Percentiles rank a stretch among this genome's conserved stretches.
phyloP scores from a whole-genome alignment of 148 eudicot species.

The Bassia scoparia region DNA sequence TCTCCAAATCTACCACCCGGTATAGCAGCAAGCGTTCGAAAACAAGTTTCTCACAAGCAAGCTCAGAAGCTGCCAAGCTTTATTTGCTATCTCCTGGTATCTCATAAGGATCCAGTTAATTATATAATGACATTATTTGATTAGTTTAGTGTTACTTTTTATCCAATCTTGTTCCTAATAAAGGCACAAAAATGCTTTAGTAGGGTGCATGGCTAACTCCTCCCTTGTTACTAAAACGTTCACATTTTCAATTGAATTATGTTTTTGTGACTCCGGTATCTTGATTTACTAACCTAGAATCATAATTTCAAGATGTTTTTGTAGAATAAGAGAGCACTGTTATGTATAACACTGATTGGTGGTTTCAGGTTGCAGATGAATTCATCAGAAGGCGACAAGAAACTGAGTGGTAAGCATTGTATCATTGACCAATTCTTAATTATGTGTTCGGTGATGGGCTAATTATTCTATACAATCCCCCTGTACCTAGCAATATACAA shows the following conservation, averaged over 20 bases:
- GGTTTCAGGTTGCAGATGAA: conserved; percentile 84
- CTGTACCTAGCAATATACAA: too few relatives aligned
- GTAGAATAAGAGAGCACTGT: not conserved
- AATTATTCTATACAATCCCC: too few relatives aligned
- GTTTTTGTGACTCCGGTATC: not conserved
- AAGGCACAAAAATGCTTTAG: not conserved
- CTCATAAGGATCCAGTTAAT: not conserved
- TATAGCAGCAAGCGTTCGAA: too few relatives aligned
- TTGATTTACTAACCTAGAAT: not conserved
- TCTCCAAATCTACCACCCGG: too few relatives aligned
- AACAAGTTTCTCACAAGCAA: too few relatives aligned
- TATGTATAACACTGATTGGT: conserved; percentile 8
- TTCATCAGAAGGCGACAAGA: conserved; percentile 80
- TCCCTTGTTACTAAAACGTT: not conserved
- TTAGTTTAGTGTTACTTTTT: not conserved
- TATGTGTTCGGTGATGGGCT: not conserved
- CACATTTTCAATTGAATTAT: not conserved
- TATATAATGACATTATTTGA: not conserved
- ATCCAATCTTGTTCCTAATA: not conserved
- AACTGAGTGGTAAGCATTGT: conserved; percentile 77
- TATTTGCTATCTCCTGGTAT: not conserved
- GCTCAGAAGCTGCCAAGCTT: too few relatives aligned
- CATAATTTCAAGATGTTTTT: not conserved
- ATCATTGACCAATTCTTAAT: not conserved
- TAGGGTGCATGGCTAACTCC: not conserved